Evolutionary conservation across 441 rosid species (phyloP), one percentile per base, ranked within the genome.

Genomic region (Isatis lusitanica): DNA sequence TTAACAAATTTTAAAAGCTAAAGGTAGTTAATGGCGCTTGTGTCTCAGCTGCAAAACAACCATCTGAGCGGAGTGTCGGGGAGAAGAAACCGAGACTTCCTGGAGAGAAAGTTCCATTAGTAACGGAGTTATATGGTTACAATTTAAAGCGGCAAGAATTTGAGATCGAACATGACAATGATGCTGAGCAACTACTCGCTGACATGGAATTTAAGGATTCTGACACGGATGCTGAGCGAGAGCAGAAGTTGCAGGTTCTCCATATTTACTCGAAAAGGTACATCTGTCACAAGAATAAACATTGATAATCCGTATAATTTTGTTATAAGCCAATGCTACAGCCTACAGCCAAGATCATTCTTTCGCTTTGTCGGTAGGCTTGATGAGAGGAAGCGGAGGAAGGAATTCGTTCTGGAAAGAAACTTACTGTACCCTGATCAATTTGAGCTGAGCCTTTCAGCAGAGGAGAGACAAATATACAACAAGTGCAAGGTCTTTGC

Each of bases 131-230:
- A 73, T 85, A 94, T 75, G 97, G 99, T 77, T 95, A 88, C 80
- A 95, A 95, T 79, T 76, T 85, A 72, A 91, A 93, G 87, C 86
- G 99, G 84, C 86, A 84, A 80, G 99, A 95, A 80, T 92, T 95
- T 85, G 99, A 95, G 84, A 73, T 88, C 73, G 99, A 91, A 83
- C 87, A 93, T 70, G 99, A 95, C 74, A 93, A 95, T 60, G 97
- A 95, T 80, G 98, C 99, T 11, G 98, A 95, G 85, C 97, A 88
- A 66, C 77, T 93, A 70, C 84, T 93, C 42, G 96, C 96, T 51
- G 98, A 93, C 74, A 95, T 93, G 99, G 99, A 95, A 64, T 95
- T 95, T 78, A 84, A 80, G 79, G 96, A 93, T 21, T 68, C 82
- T 33, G 98, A 95, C 77, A 79, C 90, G 30, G 84, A 83, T 78